These are phyloP conservation scores for Ceriops zippeliana DNA, from an alignment of 345 rosid genomes.

Conservation along the genomic window DNA sequence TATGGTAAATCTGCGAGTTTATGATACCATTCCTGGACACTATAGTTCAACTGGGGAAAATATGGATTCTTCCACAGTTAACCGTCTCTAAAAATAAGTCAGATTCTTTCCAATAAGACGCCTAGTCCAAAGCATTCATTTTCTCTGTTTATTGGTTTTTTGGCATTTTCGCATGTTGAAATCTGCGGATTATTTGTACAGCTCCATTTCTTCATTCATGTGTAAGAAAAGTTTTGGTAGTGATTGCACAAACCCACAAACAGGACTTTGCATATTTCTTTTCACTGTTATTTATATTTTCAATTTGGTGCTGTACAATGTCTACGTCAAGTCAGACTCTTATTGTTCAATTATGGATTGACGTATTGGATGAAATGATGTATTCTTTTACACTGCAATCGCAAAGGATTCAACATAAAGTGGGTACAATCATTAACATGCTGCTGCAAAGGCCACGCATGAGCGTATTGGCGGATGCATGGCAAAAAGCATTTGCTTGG, in stretches of 20 bases:
- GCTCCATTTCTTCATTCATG: constrained; percentile 81
- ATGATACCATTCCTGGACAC: constrained; percentile 34
- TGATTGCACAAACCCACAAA: constrained; percentile 24
- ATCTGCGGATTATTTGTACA: constrained; percentile 62
- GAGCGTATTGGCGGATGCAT: too few species aligned
- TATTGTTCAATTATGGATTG: too few species aligned
- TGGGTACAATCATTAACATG: too few species aligned
- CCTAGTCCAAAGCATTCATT: constrained; percentile 33
- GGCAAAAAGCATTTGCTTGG: too few species aligned
- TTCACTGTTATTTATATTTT: constrained; percentile 12
- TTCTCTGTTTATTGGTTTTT: constrained; percentile 16
- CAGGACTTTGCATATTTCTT: constrained; percentile 3
- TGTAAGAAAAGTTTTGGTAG: constrained; percentile 63
- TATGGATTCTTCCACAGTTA: constrained; percentile 26
- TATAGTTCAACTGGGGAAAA: constrained; percentile 17
- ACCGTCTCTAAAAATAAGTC: constrained; percentile 15
- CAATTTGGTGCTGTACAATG: too few species aligned
- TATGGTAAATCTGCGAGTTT: constrained; percentile 41
- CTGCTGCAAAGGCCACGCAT: too few species aligned
- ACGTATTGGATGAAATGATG: too few species aligned
- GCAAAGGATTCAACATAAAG: too few species aligned
- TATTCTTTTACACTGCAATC: too few species aligned
- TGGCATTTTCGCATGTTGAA: constrained; percentile 28
- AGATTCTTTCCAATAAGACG: constrained; percentile 58
- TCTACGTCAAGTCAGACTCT: too few species aligned